Conservation (phyloP, 2,329 filamentous ascomycete species). For the Aspergillus oerlinghausenensis region DNA sequence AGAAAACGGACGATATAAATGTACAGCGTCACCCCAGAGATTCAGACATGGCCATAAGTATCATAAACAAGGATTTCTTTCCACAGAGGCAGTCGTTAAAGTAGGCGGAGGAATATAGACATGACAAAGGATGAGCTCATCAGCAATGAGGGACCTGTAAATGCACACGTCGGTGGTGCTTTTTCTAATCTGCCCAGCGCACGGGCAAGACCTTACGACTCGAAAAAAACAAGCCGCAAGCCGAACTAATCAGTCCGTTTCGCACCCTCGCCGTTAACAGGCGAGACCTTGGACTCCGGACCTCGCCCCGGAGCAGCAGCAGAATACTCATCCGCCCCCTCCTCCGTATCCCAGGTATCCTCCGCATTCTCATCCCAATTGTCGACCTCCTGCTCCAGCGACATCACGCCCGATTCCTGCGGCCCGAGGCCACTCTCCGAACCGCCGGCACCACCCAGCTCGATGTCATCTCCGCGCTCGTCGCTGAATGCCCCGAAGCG, state of each 20-base stretch:
- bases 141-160: background rate
- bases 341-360: conserved; percentile 61
- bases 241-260: conserved; percentile 31
- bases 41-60: background rate
- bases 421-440: conserved; percentile 45
- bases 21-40: background rate
- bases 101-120: background rate
- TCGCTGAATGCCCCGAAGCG: conserved; percentile 67
- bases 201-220: background rate
- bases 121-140: background rate
- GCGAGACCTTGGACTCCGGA: conserved; percentile 18
- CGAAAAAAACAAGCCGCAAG: background rate
- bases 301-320: conserved; percentile 4
- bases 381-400: conserved; percentile 77
- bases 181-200: background rate
- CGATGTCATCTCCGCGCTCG: conserved; percentile 57
- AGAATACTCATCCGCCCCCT: conserved; percentile 29
- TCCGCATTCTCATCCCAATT: conserved; percentile 88
- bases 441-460: conserved; percentile 55
- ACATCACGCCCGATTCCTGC: conserved; percentile 64
- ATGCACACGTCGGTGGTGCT: background rate
- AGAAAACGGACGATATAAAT: background rate
- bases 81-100: background rate
- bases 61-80: background rate
- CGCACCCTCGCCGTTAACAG: conserved; percentile 17